Percentiles rank a stretch among this genome's conserved stretches.
phyloP scores from a whole-genome alignment of 148 eudicot genomes.

The Rheum nobile region DNA sequence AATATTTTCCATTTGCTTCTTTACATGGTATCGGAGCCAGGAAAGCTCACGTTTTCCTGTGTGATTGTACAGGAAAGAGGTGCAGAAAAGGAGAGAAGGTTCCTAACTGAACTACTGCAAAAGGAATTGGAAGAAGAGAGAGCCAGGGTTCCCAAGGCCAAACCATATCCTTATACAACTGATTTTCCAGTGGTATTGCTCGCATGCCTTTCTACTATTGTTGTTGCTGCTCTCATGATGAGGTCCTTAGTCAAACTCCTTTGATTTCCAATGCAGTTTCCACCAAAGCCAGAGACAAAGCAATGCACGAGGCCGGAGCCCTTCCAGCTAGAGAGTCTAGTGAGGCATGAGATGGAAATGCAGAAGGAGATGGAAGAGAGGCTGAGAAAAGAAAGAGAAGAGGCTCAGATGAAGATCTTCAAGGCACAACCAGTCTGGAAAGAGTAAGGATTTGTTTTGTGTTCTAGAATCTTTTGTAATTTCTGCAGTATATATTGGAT shows the following conservation, averaged over 20 bases:
- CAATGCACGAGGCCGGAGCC: slow-evolving; percentile 82
- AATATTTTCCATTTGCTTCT: no score
- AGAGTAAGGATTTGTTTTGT: slow-evolving; percentile 49
- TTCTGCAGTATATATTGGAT: no score
- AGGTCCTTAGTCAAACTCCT: no score
- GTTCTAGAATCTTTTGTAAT: no score
- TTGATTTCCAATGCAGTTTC: no score
- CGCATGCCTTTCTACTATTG: no score
- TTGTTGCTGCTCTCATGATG: no score
- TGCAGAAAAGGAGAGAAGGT: slow-evolving; percentile 60
- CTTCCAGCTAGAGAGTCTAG: slow-evolving; percentile 67
- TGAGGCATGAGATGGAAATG: slow-evolving; percentile 83
- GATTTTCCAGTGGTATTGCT: slow-evolving; percentile 99
- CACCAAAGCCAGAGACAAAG: slow-evolving; percentile 87
- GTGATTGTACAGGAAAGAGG: slow-evolving; percentile 99
- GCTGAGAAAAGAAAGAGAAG: slow-evolving; percentile 56
- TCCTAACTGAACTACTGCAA: slow-evolving; percentile 50
- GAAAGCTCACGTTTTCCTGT: no score
- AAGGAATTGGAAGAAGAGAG: slow-evolving; percentile 74
- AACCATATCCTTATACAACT: slow-evolving; percentile 86
- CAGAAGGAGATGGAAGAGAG: slow-evolving; percentile 82
- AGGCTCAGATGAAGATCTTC: slow-evolving; percentile 69
- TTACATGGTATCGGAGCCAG: no score
- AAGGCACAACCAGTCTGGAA: slow-evolving; percentile 80
- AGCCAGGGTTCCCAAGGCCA: slow-evolving; percentile 79